Base-by-base conservation (phyloP, 2,329 filamentous ascomycete species). In the Simplicillium aogashimaense region DNA sequence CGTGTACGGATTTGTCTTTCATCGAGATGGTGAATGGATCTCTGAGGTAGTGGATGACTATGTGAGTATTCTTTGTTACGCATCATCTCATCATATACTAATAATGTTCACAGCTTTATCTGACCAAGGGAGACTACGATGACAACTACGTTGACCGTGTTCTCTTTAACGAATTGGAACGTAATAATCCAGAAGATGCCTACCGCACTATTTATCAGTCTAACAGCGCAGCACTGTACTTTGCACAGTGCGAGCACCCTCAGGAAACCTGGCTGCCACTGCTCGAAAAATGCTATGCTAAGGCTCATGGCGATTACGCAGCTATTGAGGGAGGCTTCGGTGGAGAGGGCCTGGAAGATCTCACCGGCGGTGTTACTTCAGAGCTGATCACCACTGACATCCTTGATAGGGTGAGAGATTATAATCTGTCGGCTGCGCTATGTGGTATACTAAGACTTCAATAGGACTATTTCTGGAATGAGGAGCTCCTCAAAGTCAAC, bases 1-100 rank as follows among this genome's bases (percentile, higher is more conserved):
- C 11, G 84, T 90, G 1, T 92, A 92, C 49, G 86, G 86, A 1
- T 92, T 92, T 48, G 84, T 92, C 10, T 90, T 92, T 54, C 77
- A 84, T 58, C 74, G 85, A 48, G 86, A 90, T 50, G 83, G 83
- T 15, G 83, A 85, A 56, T 90, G 84, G 71, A 64, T 72, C 47
- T 74, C 68, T 1, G 71, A 73, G 54, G 72, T 76, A 47, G 72
- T 76, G 32, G 72, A 76, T 40, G 72, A 76, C 51, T 73, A 73
- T 47, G 62, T 66, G 48, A 40, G 51, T 40, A 9, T 9, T 9
- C 20, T 25, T 9, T 25, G 6, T 25, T 25, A 6, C 9, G 9
- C 9, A 9, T 25, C 20, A 9, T 6, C 9, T 6, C 20, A 25
- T 25, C 20, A 25, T 5, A 6, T 25, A 9, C 20, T 25, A 25